These are phyloP conservation scores for Oehlia diaphana DNA, from an alignment of 192 early-diverging fungal species.

Conservation along the genomic window DNA sequence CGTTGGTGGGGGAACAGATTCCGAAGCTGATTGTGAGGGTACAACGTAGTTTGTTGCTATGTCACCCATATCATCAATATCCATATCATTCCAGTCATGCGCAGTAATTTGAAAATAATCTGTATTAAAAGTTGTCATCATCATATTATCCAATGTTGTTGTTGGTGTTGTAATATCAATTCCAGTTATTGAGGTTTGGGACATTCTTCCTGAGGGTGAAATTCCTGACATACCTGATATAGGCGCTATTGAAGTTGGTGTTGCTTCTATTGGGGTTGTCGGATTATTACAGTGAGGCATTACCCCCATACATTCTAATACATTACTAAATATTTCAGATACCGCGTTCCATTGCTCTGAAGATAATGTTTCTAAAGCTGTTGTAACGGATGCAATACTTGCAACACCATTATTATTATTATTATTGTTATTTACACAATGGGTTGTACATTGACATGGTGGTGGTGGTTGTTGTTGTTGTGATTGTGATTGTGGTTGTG, in stretches of 20 bases:
- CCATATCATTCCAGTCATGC: background rate
- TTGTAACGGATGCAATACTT: background rate
- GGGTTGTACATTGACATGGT: background rate
- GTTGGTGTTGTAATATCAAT: too few species aligned
- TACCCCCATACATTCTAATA: too few species aligned
- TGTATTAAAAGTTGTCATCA: too few species aligned
- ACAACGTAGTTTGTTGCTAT: background rate
- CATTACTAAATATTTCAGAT: too few species aligned
- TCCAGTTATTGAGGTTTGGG: too few species aligned
- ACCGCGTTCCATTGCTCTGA: background rate
- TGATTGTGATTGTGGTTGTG: background rate
- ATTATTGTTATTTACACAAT: background rate
- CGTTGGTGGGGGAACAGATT: constrained; percentile 7
- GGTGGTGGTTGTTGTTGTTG: too few species aligned
- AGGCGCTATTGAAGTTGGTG: too few species aligned
- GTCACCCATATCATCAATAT: background rate
- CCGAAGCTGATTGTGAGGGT: background rate
- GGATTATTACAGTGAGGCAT: too few species aligned
- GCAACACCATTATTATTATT: background rate
- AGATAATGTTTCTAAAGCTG: background rate
- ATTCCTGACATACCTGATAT: too few species aligned
- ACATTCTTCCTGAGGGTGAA: too few species aligned
- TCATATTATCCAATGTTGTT: too few species aligned
- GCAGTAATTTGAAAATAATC: background rate
- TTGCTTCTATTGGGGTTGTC: too few species aligned